Conservation (phyloP, 2,329 filamentous ascomycete species). For the Cytospora paraplurivora region DNA sequence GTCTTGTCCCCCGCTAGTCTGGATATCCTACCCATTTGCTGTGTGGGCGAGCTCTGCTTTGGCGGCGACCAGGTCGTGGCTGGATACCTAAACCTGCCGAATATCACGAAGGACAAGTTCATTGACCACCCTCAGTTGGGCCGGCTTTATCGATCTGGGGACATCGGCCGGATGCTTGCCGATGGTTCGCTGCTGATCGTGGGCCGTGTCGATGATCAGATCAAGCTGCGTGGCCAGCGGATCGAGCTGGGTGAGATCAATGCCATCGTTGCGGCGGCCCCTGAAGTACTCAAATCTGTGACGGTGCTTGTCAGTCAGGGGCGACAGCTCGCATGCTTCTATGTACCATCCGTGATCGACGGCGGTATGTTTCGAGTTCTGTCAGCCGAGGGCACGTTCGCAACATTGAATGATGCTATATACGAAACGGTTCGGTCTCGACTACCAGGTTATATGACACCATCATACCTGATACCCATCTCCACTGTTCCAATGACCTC, state of each 20-base stretch:
- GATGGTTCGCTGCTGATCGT: slow-evolving; percentile 75
- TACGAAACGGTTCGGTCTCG: slow-evolving; percentile 55
- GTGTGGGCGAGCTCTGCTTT: slow-evolving; percentile 82
- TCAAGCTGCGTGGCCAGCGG: slow-evolving; percentile 79
- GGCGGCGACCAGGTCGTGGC: slow-evolving; percentile 79
- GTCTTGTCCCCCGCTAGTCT: slow-evolving; percentile 54
- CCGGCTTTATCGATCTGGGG: slow-evolving; percentile 78
- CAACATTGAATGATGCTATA: slow-evolving; percentile 46
- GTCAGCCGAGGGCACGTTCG: slow-evolving; percentile 37
- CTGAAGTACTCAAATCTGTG: slow-evolving; percentile 60
- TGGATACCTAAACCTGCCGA: slow-evolving; percentile 70
- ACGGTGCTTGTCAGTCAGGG: slow-evolving; percentile 58
- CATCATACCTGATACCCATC: slow-evolving; percentile 71
- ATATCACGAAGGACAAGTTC: slow-evolving; percentile 67
- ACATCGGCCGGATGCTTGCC: slow-evolving; percentile 75
- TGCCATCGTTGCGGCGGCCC: slow-evolving; percentile 56
- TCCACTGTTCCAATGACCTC: slow-evolving; percentile 68
- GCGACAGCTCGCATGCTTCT: slow-evolving; percentile 67
- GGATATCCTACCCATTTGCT: slow-evolving; percentile 65
- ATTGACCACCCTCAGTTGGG: slow-evolving; percentile 69
- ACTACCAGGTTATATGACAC: slow-evolving; percentile 78
- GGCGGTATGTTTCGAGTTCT: slow-evolving; percentile 41
- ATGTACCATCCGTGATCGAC: slow-evolving; percentile 49
- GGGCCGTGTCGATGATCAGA: slow-evolving; percentile 75
- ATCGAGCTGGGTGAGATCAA: slow-evolving; percentile 80